Evolutionary conservation across 495 filamentous ascomycete species (phyloP), one percentile per base, ranked within the genome.

Genomic region (Xylaria curta): DNA sequence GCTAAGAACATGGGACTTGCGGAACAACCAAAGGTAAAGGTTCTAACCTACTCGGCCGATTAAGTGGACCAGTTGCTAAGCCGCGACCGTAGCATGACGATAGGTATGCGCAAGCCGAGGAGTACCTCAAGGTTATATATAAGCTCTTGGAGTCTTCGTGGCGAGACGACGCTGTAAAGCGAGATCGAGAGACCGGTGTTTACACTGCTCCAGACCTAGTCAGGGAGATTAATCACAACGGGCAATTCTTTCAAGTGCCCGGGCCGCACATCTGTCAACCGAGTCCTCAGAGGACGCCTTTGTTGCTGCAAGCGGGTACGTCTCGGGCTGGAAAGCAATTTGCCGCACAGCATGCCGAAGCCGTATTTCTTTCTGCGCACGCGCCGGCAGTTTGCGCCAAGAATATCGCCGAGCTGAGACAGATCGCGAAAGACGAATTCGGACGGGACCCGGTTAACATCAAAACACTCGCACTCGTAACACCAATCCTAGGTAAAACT

Each of bases 131-230:
- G 51, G 89, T 92, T 7, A 84, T 91, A 68, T 92, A 92, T 83
- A 92, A 91, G 74, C 86, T 93, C 2, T 87, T 87, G 79, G 87
- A 92, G 73, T 89, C 88, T 21, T 92, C 89, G 12, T 92, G 90
- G 90, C 84, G 89, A 7, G 85, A 88, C 68, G 91, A 92, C 70
- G 90, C 91, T 51, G 87, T 92, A 0, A 78, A 86, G 26, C 84
- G 85, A 5, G 86, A 92, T 71, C 84, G 85, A 51, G 76, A 85
- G 63, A 80, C 76, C 13, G 86, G 87, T 2, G 80, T 90, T 69
- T 91, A 90, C 81, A 88, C 87, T 4, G 86, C 90, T 38, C 90
- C 91, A 1, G 74, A 83, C 4, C 83, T 84, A 7, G 86, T 93
- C 1, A 81, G 89, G 4, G 75, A 87, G 69, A 92, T 93, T 80